Percentiles rank a stretch among this genome's conserved stretches.
phyloP scores from a whole-genome alignment of 257 asterid species.

The Petunia axillaris region DNA sequence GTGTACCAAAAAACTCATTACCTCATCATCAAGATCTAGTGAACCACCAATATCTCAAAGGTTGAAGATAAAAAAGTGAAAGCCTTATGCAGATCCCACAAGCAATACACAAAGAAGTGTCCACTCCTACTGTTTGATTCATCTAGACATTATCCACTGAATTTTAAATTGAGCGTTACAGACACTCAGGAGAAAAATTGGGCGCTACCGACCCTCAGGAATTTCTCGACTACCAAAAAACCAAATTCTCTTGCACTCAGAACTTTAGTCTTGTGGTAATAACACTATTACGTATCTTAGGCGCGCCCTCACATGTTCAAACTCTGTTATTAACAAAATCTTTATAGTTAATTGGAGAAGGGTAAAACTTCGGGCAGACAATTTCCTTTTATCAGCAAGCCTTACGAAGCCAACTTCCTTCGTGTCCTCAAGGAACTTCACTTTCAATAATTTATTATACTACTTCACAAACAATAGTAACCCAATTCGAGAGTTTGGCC shows the following conservation, averaged over 20 bases:
- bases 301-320: too few species aligned
- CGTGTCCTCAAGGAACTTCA: conserved; percentile 19
- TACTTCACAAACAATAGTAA: background rate
- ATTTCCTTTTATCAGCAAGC: background rate
- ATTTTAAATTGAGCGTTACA: too few species aligned
- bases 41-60: background rate
- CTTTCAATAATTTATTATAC: background rate
- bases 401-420: background rate
- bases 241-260: too few species aligned
- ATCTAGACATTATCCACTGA: background rate
- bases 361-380: background rate
- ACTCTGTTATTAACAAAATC: too few species aligned
- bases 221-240: too few species aligned
- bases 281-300: too few species aligned
- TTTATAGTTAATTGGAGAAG: too few species aligned
- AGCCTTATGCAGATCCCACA: background rate
- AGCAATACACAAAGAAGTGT: background rate
- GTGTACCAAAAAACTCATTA: background rate
- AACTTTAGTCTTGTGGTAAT: too few species aligned
- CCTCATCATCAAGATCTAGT: background rate
- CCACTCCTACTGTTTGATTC: background rate
- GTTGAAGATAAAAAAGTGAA: background rate
- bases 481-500: too few species aligned
- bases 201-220: too few species aligned
- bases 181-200: background rate